Base-by-base conservation (phyloP, 2,329 filamentous ascomycete species). In the Diaporthe sp. region DNA sequence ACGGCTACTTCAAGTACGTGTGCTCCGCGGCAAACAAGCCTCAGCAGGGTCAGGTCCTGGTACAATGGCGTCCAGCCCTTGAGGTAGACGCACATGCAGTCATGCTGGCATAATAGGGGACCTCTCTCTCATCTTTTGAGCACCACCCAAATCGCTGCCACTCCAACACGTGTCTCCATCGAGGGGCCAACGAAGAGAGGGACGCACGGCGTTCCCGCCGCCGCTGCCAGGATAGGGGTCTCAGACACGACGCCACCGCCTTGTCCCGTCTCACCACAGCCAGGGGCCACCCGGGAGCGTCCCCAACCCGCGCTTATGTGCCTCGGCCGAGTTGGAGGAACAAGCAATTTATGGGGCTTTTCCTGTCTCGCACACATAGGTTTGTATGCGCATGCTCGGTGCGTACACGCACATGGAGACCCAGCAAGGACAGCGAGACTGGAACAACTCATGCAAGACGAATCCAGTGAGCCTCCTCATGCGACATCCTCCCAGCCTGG, bases 121-220 rank as follows among this genome's bases (percentile, higher is more conserved):
- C 9, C 9, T 28, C 10, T 17, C 46, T n/a, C 46, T 53, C 31
- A 15, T 70, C 65, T 42, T 49, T 19, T 42, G 34, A 55, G 34
- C 34, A 19, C 49, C 34, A 25, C 28, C 22, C 46, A 53, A 3
- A 70, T 55, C 65, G 65, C 65, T 55, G 46, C 49, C 65, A 42
- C 49, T 42, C 34, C 65, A 70, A 70, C 65, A 70, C 65, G 65
- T 70, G 65, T 70, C 65, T 70, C 65, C 49, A 55, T 70, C 65
- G 65, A 65, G n/a, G 39, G 65, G 49, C 65, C 31, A n/a, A 31
- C 55, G 19, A 34, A 37, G 39, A 51, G 46, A 53, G 44, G 17
- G 13, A 46, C 37, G 39, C 42, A 70, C 65, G 65, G 65, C 46
- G n/a, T 70, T 70, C 65, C 65, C 65, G 65, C 65, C 65, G 49